A percentile compares a stretch with the other conserved stretches of the same genome.
These are phyloP conservation scores for Senecio squalidus DNA, from an alignment of 140 eudicot genomes.

Conservation along the genomic window DNA sequence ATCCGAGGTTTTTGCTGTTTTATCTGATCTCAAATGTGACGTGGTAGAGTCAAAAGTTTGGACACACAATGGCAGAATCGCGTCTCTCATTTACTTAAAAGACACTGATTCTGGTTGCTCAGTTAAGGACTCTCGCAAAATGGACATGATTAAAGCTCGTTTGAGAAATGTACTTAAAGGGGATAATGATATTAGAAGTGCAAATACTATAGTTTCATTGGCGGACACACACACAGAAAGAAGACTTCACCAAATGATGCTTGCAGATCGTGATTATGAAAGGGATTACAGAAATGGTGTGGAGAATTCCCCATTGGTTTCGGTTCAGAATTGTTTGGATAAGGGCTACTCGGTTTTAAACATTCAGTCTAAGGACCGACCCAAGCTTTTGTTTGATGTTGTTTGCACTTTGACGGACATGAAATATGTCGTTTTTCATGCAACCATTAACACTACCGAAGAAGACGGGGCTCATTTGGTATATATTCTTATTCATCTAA, in stretches of 20 bases:
- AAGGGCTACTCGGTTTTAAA: slow-evolving; percentile 55
- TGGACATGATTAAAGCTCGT: slow-evolving; percentile 29
- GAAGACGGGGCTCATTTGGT: slow-evolving; percentile 33
- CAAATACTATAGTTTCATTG: slow-evolving; percentile 43
- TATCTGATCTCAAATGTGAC: too few species aligned
- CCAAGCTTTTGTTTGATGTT: slow-evolving; percentile 62
- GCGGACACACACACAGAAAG: slow-evolving; percentile 61
- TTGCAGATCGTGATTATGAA: slow-evolving; percentile 60
- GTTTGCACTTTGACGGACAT: too few species aligned
- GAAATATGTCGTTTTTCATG: slow-evolving; percentile 45
- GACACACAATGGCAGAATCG: slow-evolving; percentile 74
- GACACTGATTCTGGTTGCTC: slow-evolving; percentile 43
- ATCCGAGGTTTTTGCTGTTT: slow-evolving; percentile 62
- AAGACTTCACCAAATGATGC: too few species aligned
- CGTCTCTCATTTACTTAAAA: slow-evolving; percentile 50
- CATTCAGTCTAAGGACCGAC: slow-evolving; percentile 51
- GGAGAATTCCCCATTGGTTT: slow-evolving; percentile 36
- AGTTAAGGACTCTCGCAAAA: slow-evolving; percentile 38
- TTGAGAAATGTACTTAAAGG: slow-evolving; percentile 66
- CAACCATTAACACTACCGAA: slow-evolving; percentile 30
- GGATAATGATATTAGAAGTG: slow-evolving; percentile 56
- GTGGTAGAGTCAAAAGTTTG: slow-evolving; percentile 68
- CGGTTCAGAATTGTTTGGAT: slow-evolving; percentile 48
- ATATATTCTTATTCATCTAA: slow-evolving; percentile 4
- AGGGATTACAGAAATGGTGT: slow-evolving; percentile 14